Evolutionary conservation across 2,329 filamentous ascomycete species (phyloP), one percentile per base, ranked within the genome.

Genomic region (Aspergillus clavatus): DNA sequence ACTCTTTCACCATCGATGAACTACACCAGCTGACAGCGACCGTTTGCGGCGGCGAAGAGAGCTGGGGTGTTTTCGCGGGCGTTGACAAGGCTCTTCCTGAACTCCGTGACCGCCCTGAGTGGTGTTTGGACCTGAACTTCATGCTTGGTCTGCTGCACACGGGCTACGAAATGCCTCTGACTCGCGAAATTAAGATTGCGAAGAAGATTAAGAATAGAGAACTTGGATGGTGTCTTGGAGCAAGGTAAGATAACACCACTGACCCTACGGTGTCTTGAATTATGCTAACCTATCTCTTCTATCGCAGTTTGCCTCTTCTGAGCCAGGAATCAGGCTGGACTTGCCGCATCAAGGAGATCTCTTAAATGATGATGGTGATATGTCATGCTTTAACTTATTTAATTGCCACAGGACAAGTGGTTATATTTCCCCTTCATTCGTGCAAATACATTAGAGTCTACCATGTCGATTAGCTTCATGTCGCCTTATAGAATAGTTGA

Each of bases 131-230:
- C 69, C 74, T 98, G 58, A 98, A 88, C 74, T 98, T 97, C 65
- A 96, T 96, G 89, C 73, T 95, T 59, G 87, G 87, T 21, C 76
- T 98, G 46, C 74, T 97, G 43, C 90, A 97, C 70, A 95, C 89
- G 5, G 93, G 93, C 3, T 98, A 98, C 62, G 93, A 97, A 57
- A 96, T 98, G 89, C 91, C 91, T 3, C 84, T 97, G 59, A 88
- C 95, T 56, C 81, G 94, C 29, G 93, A 98, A 70, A 89, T 98
- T 55, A 91, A 87, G 77, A 95, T 96, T 64, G 93, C 91, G 48
- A 98, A 98, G 86, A 95, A 96, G 79, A 95, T 98, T 64, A 91
- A 94, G 74, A 84, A 83, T 45, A 96, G 96, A 68, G 94, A 98
- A 74, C 73, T 98, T 60, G 93, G 93, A 29, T 98, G 93, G 93